phyloP scores from a whole-genome alignment of 768 basidiomycete species.

The Pisolithus marmoratus region DNA sequence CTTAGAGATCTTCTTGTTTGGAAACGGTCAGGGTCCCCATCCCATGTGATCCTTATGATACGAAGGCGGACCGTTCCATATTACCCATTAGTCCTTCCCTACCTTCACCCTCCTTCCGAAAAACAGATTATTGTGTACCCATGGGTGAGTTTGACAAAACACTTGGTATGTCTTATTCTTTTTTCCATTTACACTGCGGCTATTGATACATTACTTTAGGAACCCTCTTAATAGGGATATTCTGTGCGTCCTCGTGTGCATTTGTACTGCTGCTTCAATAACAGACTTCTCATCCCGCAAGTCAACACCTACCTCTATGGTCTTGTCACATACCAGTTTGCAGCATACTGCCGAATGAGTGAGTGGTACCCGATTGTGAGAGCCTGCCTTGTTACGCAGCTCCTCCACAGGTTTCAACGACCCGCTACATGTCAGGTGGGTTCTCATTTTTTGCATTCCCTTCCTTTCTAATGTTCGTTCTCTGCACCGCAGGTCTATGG shows the following conservation, averaged over 20 bases:
- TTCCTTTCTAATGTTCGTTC: too few relatives aligned
- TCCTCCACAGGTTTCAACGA: conserved; percentile 12
- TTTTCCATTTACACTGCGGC: neutral
- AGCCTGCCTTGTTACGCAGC: neutral
- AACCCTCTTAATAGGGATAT: conserved; percentile 15
- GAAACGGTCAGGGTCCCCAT: too few relatives aligned
- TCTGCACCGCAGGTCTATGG: conserved; percentile 7
- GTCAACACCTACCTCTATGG: conserved; percentile 33
- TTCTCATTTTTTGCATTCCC: neutral
- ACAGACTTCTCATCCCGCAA: neutral
- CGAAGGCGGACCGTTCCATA: too few relatives aligned
- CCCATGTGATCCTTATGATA: too few relatives aligned
- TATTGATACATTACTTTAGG: conserved; percentile 6
- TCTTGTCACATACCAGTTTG: conserved; percentile 38
- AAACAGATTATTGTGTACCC: neutral
- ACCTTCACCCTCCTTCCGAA: too few relatives aligned
- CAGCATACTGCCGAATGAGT: conserved; percentile 28
- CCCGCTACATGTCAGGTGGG: conserved; percentile 3
- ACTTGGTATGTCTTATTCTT: neutral
- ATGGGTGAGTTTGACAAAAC: conserved; percentile 6
- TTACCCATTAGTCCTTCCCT: too few relatives aligned
- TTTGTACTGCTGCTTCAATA: neutral
- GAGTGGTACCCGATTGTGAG: neutral
- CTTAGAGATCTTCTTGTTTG: too few relatives aligned
- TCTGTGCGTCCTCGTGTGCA: conserved; percentile 10